These are phyloP conservation scores for Arxiozyma bovina DNA, from an alignment of 1,139 yeast genomes.

Conservation along the genomic window DNA sequence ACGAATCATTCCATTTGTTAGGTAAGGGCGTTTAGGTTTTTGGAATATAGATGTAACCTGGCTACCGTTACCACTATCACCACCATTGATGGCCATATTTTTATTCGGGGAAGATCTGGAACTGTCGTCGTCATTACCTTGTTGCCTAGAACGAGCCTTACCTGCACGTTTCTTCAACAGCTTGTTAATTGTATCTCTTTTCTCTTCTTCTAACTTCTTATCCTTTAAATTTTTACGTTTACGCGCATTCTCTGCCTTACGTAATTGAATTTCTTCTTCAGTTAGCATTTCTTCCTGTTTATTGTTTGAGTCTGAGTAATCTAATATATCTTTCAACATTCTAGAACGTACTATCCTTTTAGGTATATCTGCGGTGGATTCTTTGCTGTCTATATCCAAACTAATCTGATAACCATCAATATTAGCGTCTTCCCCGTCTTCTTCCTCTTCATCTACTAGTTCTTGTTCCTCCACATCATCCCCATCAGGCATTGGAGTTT, in stretches of 20 bases:
- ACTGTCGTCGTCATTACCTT: constrained; percentile 33
- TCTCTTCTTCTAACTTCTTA: constrained; percentile 82
- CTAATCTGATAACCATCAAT: not conserved
- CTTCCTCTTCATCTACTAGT: no score
- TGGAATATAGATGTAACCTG: not conserved
- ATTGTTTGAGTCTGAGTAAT: constrained; percentile 16
- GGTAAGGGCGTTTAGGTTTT: constrained; percentile 2
- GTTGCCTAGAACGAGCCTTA: constrained; percentile 43
- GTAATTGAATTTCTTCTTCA: constrained; percentile 73
- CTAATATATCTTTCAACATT: constrained; percentile 23
- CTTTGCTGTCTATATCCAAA: constrained; percentile 1
- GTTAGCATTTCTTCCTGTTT: constrained; percentile 37
- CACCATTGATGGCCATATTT: constrained; percentile 20
- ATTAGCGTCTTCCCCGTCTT: constrained; percentile 16
- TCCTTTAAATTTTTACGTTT: constrained; percentile 79
- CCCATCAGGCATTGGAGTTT: not conserved
- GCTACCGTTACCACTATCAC: not conserved
- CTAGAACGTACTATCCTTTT: constrained; percentile 16
- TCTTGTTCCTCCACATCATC: not conserved
- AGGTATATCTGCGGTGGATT: constrained; percentile 3
- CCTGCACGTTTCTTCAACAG: constrained; percentile 75
- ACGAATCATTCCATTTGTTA: constrained; percentile 1
- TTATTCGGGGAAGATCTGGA: constrained; percentile 29
- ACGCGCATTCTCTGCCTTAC: constrained; percentile 83
- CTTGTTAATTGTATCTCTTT: constrained; percentile 80